These are phyloP conservation scores for Serendipita sp. DNA, from an alignment of 768 basidiomycete genomes.

Conservation along the genomic window DNA sequence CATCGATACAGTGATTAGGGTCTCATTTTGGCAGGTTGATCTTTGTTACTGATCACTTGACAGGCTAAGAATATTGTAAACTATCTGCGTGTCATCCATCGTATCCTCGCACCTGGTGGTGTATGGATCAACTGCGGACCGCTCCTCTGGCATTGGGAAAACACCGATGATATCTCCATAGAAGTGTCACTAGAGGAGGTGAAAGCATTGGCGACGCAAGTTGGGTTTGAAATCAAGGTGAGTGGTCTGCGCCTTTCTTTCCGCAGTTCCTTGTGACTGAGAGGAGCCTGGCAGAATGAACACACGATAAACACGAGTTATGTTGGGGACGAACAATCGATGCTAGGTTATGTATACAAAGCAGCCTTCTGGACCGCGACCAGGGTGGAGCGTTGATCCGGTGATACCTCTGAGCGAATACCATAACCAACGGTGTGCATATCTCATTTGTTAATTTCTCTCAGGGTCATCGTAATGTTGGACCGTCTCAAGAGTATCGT, in stretches of 20 bases:
- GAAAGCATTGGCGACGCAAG: conserved; percentile 47
- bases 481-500: too few relatives aligned
- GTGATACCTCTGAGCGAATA: background rate
- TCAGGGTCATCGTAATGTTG: too few relatives aligned
- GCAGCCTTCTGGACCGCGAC: conserved; percentile 72
- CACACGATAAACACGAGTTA: conserved; percentile 68
- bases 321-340: conserved; percentile 61
- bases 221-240: conserved; percentile 76
- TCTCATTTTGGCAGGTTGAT: background rate
- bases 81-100: conserved; percentile 76
- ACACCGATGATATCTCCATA: conserved; percentile 67
- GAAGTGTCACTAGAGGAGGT: conserved; percentile 86
- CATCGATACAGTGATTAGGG: conserved; percentile 64
- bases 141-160: conserved; percentile 94
- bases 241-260: conserved; percentile 17
- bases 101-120: conserved; percentile 68
- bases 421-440: background rate
- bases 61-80: conserved; percentile 86
- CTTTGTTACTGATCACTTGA: background rate
- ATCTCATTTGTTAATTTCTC: too few relatives aligned
- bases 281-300: conserved; percentile 47
- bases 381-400: conserved; percentile 18
- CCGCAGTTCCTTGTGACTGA: background rate
- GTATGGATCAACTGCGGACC: conserved; percentile 95
- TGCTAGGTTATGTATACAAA: conserved; percentile 76